These are phyloP conservation scores for Lodderomyces metapsilosis DNA, from an alignment of 1,139 yeast genomes.

Conservation along the genomic window DNA sequence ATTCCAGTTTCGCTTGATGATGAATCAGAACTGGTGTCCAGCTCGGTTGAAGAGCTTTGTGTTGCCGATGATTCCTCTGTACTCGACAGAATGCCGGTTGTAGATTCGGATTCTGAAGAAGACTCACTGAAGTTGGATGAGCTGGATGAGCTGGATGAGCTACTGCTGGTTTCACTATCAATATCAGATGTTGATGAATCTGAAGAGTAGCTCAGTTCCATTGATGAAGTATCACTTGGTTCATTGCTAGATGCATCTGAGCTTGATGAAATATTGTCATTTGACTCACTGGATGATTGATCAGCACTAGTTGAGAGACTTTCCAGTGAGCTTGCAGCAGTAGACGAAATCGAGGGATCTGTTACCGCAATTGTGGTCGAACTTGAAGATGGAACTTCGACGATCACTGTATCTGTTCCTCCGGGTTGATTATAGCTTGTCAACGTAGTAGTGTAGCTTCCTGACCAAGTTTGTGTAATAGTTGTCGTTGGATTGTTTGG, in stretches of 20 bases:
- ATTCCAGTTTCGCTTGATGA: background rate
- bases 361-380: background rate
- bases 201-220: background rate
- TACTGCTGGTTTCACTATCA: background rate
- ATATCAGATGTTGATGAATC: background rate
- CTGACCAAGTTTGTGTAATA: slow-evolving; percentile 3
- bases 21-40: background rate
- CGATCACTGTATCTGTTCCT: slow-evolving; percentile 19
- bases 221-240: background rate
- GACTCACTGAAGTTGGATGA: background rate
- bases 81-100: background rate
- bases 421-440: slow-evolving; percentile 12
- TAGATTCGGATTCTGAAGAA: background rate
- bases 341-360: background rate
- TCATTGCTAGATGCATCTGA: background rate
- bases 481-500: slow-evolving; percentile 13
- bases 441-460: slow-evolving; percentile 9
- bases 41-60: background rate
- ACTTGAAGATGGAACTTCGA: slow-evolving; percentile 16
- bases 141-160: background rate
- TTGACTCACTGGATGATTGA: background rate
- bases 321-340: background rate
- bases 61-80: background rate
- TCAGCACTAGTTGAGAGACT: slow-evolving; percentile 6
- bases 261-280: background rate